phyloP scores from a whole-genome alignment of 2,329 filamentous ascomycete genomes.

The Colletotrichum cuscutae region DNA sequence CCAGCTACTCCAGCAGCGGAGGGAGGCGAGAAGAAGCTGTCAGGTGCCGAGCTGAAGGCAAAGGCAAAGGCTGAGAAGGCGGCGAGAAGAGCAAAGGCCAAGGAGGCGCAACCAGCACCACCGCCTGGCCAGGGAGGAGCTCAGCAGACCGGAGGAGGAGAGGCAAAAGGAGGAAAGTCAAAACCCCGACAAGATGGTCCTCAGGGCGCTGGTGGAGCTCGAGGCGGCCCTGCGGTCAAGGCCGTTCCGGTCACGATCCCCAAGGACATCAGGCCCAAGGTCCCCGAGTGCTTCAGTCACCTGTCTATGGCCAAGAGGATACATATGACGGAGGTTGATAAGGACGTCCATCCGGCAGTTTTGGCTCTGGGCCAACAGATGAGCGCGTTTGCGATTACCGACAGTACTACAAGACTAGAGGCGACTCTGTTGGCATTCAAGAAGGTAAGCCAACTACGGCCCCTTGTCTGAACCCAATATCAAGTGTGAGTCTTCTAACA shows the following conservation, averaged over 20 bases:
- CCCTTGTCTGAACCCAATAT: neutral
- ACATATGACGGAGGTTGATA: conserved; percentile 68
- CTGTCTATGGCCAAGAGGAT: conserved; percentile 74
- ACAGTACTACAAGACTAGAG: conserved; percentile 88
- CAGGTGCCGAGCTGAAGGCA: conserved; percentile 86
- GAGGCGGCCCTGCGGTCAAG: conserved; percentile 47
- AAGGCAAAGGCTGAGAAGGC: conserved; percentile 92
- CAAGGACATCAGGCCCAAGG: conserved; percentile 68
- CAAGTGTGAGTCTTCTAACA: conserved; percentile 26
- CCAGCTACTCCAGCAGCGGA: conserved; percentile 23
- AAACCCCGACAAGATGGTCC: conserved; percentile 59
- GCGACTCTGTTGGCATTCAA: conserved; percentile 92
- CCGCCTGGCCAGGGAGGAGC: conserved; percentile 48
- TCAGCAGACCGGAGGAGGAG: conserved; percentile 48
- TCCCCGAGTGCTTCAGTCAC: conserved; percentile 83
- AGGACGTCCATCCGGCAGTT: conserved; percentile 87
- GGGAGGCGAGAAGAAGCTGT: conserved; percentile 65
- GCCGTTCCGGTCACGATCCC: conserved; percentile 48
- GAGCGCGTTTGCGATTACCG: conserved; percentile 86
- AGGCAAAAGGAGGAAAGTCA: conserved; percentile 58
- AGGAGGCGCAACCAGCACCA: conserved; percentile 60
- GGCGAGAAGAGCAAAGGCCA: conserved; percentile 80
- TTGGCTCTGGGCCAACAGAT: conserved; percentile 90
- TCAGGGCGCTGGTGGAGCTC: conserved; percentile 42
- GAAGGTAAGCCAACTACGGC: conserved; percentile 62